Percentiles rank a stretch among this genome's conserved stretches.
Conservation (phyloP, 192 early-diverging fungal genomes). For the Coemansia sp. region DNA sequence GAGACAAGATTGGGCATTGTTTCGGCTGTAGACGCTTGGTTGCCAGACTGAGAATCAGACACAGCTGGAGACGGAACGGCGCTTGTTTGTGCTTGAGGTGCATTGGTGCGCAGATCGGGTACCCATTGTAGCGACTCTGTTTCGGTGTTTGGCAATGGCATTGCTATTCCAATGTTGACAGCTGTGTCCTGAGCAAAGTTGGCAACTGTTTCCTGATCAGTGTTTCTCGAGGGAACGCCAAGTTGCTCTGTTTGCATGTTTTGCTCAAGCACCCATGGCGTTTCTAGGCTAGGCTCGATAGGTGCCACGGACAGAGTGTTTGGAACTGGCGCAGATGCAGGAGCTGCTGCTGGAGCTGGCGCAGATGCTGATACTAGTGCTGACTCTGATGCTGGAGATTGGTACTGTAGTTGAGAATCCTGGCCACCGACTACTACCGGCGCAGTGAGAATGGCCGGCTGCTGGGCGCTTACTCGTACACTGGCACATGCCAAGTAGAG, state of each 20-base stretch:
- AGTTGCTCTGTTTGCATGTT: conserved; percentile 21
- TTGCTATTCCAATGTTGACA: conserved; percentile 14
- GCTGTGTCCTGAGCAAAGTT: conserved; percentile 17
- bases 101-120: background rate
- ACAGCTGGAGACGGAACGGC: background rate
- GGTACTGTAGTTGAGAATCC: too few species aligned
- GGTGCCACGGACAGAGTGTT: background rate
- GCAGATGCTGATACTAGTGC: too few species aligned
- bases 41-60: background rate
- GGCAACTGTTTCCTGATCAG: too few species aligned
- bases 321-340: background rate
- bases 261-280: conserved; percentile 25
- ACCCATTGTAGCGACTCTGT: background rate
- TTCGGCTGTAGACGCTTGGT: background rate
- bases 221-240: background rate
- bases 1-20: background rate
- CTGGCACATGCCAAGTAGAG: background rate
- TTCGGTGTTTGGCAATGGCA: background rate
- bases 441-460: background rate
- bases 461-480: background rate
- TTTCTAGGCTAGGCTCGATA: background rate
- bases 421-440: too few species aligned
- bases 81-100: background rate
- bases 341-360: too few species aligned
- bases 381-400: too few species aligned